Base-by-base conservation (phyloP, 345 rosid species). In the Lepidium aucheri region DNA sequence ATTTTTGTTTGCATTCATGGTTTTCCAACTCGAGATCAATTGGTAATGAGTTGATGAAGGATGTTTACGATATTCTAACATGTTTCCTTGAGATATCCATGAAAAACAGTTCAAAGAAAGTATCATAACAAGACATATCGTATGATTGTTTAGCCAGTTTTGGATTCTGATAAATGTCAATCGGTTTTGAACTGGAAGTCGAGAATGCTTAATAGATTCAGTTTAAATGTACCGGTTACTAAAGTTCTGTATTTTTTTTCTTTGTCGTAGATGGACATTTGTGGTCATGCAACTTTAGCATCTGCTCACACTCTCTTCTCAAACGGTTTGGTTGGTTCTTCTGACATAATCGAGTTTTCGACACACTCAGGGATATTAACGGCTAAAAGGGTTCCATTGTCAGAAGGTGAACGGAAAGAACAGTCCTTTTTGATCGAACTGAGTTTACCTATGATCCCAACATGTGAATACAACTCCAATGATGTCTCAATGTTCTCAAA, bases 231-330 rank as follows among this genome's bases (percentile, higher is more conserved):
- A 5, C 7, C 7, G 0, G 1, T 28, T 7, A 28, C 7, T 6
- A 28, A 28, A 5, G 32, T 28, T 28, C 22, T 20, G 22, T n/a
- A 1, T 28, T 28, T 28, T 28, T 0, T 28, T 5, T 28, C 32
- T 28, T 28, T 28, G 7, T 28, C 34, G 63, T n/a, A 91, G 94
- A 80, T 83, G 22, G 30, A 74, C 1, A 82, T 88, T 12, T 84
- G 96, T 42, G 96, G 91, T 38, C 98, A 88, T 68, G 98, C 82
- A 53, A 91, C 96, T 2, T 69, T 91, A 50, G 96, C 94, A 40
- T 85, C 96, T 60, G 81, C 98, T 3, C 88, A 91, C 43, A 15
- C 53, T 3, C 76, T 87, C 35, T 88, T 91, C 53, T 47, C 87
- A 13, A 80, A 67, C 32, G 78, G 81, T 26, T 72, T 77, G 72